A percentile compares a stretch with the other conserved stretches of the same genome.
Evolutionary conservation across 768 basidiomycete species (phyloP).

Genomic region (Lentinula raphanica): DNA sequence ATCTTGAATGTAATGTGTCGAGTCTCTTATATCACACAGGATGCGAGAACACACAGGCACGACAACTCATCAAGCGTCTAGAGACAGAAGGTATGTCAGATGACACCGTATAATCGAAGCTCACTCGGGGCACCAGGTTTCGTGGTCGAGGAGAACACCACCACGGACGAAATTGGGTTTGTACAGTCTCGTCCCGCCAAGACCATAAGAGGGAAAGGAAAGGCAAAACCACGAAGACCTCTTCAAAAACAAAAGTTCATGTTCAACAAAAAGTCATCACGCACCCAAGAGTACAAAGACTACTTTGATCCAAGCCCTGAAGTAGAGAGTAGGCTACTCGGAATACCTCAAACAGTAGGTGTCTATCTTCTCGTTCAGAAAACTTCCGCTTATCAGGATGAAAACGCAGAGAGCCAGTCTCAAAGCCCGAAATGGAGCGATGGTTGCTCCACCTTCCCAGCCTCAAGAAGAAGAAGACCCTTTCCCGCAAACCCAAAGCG

Average conservation of each 20-base stretch:
- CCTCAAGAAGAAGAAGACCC: slow-evolving; percentile 7
- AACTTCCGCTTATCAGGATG: background rate
- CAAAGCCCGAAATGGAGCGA: slow-evolving; percentile 1
- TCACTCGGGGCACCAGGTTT: slow-evolving; percentile 40
- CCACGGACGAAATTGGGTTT: slow-evolving; percentile 46
- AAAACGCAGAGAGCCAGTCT: slow-evolving; percentile 12
- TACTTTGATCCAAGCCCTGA: slow-evolving; percentile 63
- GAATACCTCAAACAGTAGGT: slow-evolving; percentile 53
- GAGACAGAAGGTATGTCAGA: slow-evolving; percentile 56
- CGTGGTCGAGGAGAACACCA: slow-evolving; percentile 45
- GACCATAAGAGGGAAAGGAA: slow-evolving; percentile 25
- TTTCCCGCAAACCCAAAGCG: slow-evolving; percentile 8
- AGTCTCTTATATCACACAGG: slow-evolving; percentile 26
- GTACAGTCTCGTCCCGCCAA: slow-evolving; percentile 34
- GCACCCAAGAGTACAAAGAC: slow-evolving; percentile 47
- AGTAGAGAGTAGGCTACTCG: slow-evolving; percentile 57
- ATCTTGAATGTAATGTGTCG: background rate
- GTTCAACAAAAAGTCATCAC: slow-evolving; percentile 47
- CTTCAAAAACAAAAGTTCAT: slow-evolving; percentile 52
- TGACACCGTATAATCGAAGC: background rate
- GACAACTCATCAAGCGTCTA: slow-evolving; percentile 62
- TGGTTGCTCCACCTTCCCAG: background rate
- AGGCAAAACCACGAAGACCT: slow-evolving; percentile 39
- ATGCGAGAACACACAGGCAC: slow-evolving; percentile 47
- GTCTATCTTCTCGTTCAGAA: background rate